Base-by-base conservation (phyloP, 805 yeast genomes). In the Gaillardinia entomophila region DNA sequence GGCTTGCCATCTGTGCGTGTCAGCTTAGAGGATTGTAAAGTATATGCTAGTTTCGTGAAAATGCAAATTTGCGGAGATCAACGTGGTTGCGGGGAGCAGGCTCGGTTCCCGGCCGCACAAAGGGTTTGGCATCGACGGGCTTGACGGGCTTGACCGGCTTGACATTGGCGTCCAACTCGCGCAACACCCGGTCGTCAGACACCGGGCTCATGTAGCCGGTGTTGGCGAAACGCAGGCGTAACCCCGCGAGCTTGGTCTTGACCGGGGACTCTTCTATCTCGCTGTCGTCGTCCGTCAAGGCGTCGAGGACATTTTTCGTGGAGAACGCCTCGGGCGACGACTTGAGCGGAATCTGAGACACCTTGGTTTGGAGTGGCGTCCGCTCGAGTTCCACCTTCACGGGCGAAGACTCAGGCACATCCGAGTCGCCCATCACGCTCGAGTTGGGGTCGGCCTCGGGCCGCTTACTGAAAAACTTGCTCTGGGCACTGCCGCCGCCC, bases 1-100 rank as follows among this genome's bases (percentile, higher is more conserved):
- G 69, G 32, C 58, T 67, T 26, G 60, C 67, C 5, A 67, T 74
- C 4, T 68, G 69, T 32, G 63, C 73, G 3, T 71, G 75, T 37
- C 63, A 68, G 31, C 42, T 73, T 34, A 57, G 80, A 48, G 80
- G 79, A 4, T 45, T 40, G 23, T 59, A 46, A 31, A 27, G 6
- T 19, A 19, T 19, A 19, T 6, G 10, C 22, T 19, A 19, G 22
- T 19, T 19, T 6, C 22, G 22, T 19, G 22, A 19, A 10, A 19
- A 19, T 19, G 22, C 22, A 19, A 19, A 19, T 19, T 19, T 6
- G 10, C 22, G 22, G 10, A 19, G 22, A 19, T 19, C 10, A 19
- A 19, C 22, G 10, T n/a, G n/a, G n/a, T n/a, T n/a, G n/a, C n/a
- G n/a, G n/a, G n/a, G n/a, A n/a, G n/a, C n/a, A n/a, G n/a, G n/a